Conservation (phyloP, 2,329 filamentous ascomycete species). For the Paecilomyces sp. region DNA sequence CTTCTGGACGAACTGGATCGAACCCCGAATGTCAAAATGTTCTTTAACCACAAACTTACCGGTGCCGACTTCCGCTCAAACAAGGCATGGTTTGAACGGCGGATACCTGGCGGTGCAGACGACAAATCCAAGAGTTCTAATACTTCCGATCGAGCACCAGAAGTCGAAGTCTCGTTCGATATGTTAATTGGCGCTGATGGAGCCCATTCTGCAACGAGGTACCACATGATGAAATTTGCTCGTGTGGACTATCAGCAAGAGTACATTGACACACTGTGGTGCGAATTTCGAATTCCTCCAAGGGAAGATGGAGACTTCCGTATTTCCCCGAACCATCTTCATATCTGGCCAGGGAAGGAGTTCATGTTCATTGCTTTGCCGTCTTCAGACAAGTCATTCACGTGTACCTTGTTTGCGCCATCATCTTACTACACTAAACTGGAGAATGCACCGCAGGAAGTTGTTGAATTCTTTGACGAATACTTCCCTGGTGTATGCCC, state of each 20-base stretch:
- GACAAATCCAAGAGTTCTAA: conserved; percentile 7
- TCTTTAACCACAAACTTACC: conserved; percentile 89
- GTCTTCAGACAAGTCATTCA: conserved; percentile 81
- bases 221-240: conserved; percentile 92
- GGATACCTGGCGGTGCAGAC: conserved; percentile 23
- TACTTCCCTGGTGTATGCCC: conserved; percentile 81
- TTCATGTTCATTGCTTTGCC: conserved; percentile 99
- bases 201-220: conserved; percentile 83
- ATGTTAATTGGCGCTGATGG: conserved; percentile 92
- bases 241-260: conserved; percentile 87
- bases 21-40: conserved; percentile 82
- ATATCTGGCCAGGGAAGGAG: conserved; percentile 91
- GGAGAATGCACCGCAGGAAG: conserved; percentile 54
- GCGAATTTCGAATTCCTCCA: conserved; percentile 78
- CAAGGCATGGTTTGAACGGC: conserved; percentile 79
- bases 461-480: conserved; percentile 78
- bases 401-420: conserved; percentile 86
- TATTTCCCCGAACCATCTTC: conserved; percentile 86
- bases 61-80: conserved; percentile 75
- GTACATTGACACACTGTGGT: conserved; percentile 97
- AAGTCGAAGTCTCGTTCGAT: conserved; percentile 83
- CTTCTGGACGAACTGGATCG: conserved; percentile 76
- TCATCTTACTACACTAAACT: conserved; percentile 61
- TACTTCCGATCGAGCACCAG: conserved; percentile 46
- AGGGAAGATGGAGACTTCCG: conserved; percentile 51